A percentile compares a stretch with the other conserved stretches of the same genome.
Conservation (phyloP, 306 rosid species). For the Quercus wislizeni region DNA sequence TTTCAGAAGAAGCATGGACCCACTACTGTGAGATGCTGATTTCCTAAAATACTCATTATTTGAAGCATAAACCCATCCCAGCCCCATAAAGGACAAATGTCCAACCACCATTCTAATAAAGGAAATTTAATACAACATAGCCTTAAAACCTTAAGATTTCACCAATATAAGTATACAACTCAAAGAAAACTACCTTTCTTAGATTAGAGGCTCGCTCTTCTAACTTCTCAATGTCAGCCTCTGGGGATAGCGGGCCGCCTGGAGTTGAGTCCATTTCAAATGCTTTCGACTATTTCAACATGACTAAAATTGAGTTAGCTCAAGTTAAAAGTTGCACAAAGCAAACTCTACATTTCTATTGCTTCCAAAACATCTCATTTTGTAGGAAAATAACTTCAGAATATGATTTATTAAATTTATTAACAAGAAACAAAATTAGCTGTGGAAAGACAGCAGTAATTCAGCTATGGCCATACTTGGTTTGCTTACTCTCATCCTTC, state of each 20-base stretch:
- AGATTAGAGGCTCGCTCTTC: conserved; percentile 68
- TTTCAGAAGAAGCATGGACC: neutral
- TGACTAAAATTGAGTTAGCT: conserved; percentile 17
- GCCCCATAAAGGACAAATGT: neutral
- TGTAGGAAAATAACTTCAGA: neutral
- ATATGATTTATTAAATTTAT: neutral
- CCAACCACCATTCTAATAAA: neutral
- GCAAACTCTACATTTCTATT: neutral
- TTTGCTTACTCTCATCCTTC: neutral
- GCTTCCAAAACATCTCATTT: neutral
- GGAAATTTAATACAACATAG: neutral
- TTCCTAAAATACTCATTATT: neutral
- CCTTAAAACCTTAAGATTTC: neutral
- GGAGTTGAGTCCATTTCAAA: conserved; percentile 50
- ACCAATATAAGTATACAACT: neutral
- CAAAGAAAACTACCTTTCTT: conserved; percentile 50
- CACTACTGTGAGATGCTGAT: too few relatives aligned
- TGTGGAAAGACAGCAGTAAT: neutral
- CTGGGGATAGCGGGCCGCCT: conserved; percentile 37
- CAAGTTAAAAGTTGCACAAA: neutral
- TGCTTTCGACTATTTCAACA: conserved; percentile 48
- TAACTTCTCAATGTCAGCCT: conserved; percentile 69
- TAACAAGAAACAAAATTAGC: neutral
- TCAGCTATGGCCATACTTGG: neutral
- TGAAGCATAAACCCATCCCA: neutral